Evolutionary conservation across 768 basidiomycete species (phyloP).

Genomic region (Boletus subparvulus): DNA sequence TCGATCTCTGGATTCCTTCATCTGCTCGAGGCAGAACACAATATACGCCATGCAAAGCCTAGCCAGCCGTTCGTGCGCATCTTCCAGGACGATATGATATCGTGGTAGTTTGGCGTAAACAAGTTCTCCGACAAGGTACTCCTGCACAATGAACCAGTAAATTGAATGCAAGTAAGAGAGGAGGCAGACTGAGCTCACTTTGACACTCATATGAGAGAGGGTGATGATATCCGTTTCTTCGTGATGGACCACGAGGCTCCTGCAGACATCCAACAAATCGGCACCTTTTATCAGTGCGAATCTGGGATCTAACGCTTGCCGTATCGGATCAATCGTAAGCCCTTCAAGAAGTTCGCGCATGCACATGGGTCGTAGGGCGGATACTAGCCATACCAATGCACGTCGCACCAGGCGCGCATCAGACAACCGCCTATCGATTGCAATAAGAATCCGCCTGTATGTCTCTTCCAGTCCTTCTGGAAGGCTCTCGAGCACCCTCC

Average conservation of each 20-base stretch:
- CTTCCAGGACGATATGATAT: constrained; percentile 1
- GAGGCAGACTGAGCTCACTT: background rate
- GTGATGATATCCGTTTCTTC: constrained; percentile 3
- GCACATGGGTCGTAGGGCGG: constrained; percentile 2
- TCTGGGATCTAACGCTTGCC: background rate
- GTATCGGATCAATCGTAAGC: background rate
- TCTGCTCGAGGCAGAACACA: constrained; percentile 1
- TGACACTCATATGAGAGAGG: constrained; percentile 12
- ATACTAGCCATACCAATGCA: constrained; percentile 6
- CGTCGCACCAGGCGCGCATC: background rate
- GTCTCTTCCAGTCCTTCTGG: constrained; percentile 12
- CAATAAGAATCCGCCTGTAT: constrained; percentile 14
- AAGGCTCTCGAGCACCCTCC: constrained; percentile 1
- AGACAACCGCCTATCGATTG: background rate
- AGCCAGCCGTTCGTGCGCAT: constrained; percentile 3
- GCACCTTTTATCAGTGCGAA: background rate
- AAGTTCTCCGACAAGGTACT: constrained; percentile 5
- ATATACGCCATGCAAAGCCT: constrained; percentile 9
- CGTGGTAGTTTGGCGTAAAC: background rate
- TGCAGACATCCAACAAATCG: background rate
- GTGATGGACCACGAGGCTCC: constrained; percentile 5
- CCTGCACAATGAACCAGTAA: background rate
- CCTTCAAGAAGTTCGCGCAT: constrained; percentile 3
- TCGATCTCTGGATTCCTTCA: background rate
- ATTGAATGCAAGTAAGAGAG: no score